Evolutionary conservation across 176 grass and related monocot genomes (phyloP).

Genomic region (Cenchrus americanus): DNA sequence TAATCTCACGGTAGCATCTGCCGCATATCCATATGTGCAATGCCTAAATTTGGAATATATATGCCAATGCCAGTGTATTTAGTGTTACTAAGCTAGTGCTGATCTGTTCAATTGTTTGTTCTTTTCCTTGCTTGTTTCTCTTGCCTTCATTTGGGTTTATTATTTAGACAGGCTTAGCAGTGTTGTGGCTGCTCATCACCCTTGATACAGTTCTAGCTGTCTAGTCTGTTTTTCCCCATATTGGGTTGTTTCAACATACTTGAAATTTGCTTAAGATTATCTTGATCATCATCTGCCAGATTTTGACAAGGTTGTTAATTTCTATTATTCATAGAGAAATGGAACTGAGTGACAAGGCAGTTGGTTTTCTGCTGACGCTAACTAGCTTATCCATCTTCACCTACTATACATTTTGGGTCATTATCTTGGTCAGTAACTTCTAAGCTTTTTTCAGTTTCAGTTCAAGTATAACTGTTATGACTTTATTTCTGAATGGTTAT

Average conservation of each 20-base stretch:
- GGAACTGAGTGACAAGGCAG: conserved; percentile 77
- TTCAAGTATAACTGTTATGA: neutral
- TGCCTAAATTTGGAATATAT: neutral
- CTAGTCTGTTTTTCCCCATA: neutral
- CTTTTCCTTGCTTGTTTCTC: neutral
- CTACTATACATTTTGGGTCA: conserved; percentile 87
- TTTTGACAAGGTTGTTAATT: neutral
- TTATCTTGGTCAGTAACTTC: conserved; percentile 71
- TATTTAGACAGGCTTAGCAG: neutral
- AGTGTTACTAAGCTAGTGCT: neutral
- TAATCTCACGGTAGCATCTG: neutral
- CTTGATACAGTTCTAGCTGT: neutral
- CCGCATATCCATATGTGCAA: neutral
- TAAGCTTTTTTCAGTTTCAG: neutral
- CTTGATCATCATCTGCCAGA: conserved; percentile 3
- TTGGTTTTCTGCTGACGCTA: conserved; percentile 71
- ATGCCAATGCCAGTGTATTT: neutral
- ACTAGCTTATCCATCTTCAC: conserved; percentile 88
- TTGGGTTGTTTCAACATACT: neutral
- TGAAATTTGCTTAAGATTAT: neutral
- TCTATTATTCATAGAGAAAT: conserved; percentile 35
- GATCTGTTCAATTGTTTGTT: neutral
- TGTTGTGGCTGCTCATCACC: conserved; percentile 8
- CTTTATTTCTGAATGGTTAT: conserved; percentile 5
- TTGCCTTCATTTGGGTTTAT: neutral